Evolutionary conservation across 2,329 filamentous ascomycete genomes (phyloP).

Genomic region (Neofusicoccum cordaticola): DNA sequence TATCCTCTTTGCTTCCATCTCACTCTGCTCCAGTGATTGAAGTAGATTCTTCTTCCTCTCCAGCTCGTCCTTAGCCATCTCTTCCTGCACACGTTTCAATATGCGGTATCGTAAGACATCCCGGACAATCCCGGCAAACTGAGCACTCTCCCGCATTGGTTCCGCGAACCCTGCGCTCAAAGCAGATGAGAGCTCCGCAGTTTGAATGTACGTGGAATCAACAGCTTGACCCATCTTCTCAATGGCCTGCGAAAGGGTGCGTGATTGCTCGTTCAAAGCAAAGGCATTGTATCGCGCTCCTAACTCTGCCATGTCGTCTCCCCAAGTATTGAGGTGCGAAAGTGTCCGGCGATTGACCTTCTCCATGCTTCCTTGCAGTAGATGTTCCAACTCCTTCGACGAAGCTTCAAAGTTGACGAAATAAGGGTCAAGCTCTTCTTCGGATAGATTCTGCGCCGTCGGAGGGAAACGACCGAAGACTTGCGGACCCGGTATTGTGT

Average conservation of each 20-base stretch:
- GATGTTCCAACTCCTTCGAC: constrained; percentile 83
- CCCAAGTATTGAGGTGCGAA: constrained; percentile 77
- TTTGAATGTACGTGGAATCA: constrained; percentile 93
- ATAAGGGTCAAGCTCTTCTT: constrained; percentile 91
- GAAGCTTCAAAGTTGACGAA: constrained; percentile 91
- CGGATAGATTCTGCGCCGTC: constrained; percentile 69
- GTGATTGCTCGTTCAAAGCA: constrained; percentile 86
- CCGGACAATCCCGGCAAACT: constrained; percentile 92
- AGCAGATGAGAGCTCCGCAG: constrained; percentile 81
- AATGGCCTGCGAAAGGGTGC: constrained; percentile 85
- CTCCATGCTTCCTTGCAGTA: constrained; percentile 91
- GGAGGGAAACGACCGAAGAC: constrained; percentile 79
- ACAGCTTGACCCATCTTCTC: constrained; percentile 93
- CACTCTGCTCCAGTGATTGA: constrained; percentile 87
- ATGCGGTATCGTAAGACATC: constrained; percentile 85
- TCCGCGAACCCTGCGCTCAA: constrained; percentile 95
- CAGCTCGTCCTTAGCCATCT: constrained; percentile 93
- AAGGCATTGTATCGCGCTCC: constrained; percentile 97
- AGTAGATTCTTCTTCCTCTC: constrained; percentile 79
- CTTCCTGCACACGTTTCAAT: constrained; percentile 91
- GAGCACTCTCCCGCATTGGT: constrained; percentile 94
- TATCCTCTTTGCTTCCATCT: constrained; percentile 87
- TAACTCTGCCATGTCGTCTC: constrained; percentile 85
- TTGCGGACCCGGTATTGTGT: constrained; percentile 59
- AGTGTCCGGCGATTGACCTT: constrained; percentile 91